Evolutionary conservation across 192 early-diverging fungal species (phyloP), one percentile per base, ranked within the genome.

Genomic region (Entomortierella beljakovae): DNA sequence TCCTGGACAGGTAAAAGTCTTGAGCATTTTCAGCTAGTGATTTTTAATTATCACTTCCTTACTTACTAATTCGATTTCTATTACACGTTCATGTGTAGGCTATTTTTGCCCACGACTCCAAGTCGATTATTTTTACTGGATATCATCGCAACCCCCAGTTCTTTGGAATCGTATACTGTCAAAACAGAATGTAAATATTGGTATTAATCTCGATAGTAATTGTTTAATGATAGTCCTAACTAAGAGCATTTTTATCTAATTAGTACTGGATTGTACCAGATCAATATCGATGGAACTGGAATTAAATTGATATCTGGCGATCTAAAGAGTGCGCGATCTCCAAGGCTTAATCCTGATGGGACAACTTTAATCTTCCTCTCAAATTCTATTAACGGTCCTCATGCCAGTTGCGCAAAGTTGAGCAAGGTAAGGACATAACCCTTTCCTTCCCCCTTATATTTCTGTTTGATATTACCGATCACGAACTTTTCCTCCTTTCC

Each of bases 351-450:
- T 57, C 84, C 83, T 2, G 87, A 89, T 23, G 84, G 46, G 57
- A 51, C 25, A 52, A 82, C 22, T 1, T 88, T 79, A 57, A 64
- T 91, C n/a, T 95, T 87, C 64, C 57, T 94, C 28, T 86, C 87
- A 9, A 91, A 89, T 37, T 34, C 65, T 6, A 60, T 80, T 23
- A 90, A 92, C 16, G 92, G 92, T 18, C 88, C 94, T n/a, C 94
- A 95, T 56, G 85, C 81, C 29, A 73, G 86, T 25, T 90, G 90
- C 37, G 85, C 89, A 13, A 82, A 72, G 71, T 55, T 82, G 87
- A 37, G 81, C 62, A 70, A 71, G 62, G 82, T 84, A 70, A 53
- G 15, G 22, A 53, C 6, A 8, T 11, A 7, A 35, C 23, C 5
- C 43, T 46, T 16, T 46, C n/a, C n/a, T n/a, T n/a, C n/a, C n/a